Evolutionary conservation across 2,329 filamentous ascomycete genomes (phyloP).

Genomic region (Neoscytalidium dimidiatum): DNA sequence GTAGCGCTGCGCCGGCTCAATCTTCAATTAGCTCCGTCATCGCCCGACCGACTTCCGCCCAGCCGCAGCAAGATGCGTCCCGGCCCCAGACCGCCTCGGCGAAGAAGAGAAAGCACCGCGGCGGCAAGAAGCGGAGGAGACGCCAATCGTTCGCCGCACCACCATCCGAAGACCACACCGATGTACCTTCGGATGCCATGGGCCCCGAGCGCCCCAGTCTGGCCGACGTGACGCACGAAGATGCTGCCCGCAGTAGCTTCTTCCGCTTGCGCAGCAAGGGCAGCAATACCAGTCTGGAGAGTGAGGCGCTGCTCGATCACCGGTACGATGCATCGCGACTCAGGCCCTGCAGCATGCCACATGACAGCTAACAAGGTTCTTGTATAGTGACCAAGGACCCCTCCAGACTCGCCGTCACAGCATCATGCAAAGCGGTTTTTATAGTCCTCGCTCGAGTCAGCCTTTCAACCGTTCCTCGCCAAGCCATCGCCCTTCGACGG

Average conservation of each 20-base stretch:
- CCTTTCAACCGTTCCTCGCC: constrained; percentile 22
- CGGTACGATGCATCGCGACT: constrained; percentile 51
- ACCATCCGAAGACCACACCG: constrained; percentile 57
- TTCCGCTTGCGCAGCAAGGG: constrained; percentile 61
- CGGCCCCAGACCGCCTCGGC: constrained; percentile 20
- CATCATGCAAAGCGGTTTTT: constrained; percentile 39
- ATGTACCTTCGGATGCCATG: constrained; percentile 54
- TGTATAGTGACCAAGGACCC: constrained; percentile 39
- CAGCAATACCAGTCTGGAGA: constrained; percentile 87
- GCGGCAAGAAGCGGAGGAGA: constrained; percentile 76
- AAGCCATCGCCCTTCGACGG: constrained; percentile 22
- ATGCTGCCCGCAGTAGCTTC: constrained; percentile 49
- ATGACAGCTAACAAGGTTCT: not conserved
- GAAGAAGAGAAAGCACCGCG: constrained; percentile 74
- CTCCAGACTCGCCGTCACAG: constrained; percentile 46
- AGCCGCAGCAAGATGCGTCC: not conserved
- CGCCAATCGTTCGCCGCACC: constrained; percentile 76
- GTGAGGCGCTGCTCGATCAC: constrained; percentile 84
- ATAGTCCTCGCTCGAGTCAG: constrained; percentile 30
- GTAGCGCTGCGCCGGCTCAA: constrained; percentile 11
- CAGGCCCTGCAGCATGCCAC: not conserved
- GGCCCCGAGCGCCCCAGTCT: constrained; percentile 40
- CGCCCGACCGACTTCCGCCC: not conserved
- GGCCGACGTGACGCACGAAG: constrained; percentile 37
- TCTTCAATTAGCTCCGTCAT: constrained; percentile 10